A percentile compares a stretch with the other conserved stretches of the same genome.
These are phyloP conservation scores for Penicillium lividum DNA, from an alignment of 495 filamentous ascomycete genomes.

Conservation along the genomic window DNA sequence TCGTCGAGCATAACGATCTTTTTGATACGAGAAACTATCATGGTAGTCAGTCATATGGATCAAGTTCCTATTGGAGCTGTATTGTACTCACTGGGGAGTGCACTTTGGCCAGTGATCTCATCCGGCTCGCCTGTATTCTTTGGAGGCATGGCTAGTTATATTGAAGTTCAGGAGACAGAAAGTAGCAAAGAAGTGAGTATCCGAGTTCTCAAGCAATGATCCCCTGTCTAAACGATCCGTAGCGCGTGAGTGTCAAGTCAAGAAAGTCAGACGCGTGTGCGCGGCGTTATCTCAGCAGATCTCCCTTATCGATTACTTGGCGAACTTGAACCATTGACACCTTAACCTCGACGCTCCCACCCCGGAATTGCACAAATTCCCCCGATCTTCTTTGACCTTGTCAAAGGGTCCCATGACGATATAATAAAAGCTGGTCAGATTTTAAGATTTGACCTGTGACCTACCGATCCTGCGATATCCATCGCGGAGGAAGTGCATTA, in stretches of 20 bases:
- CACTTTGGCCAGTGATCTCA: slow-evolving; percentile 81
- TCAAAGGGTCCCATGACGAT: slow-evolving; percentile 1
- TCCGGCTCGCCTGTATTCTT: slow-evolving; percentile 79
- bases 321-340: slow-evolving; percentile 19
- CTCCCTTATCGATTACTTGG: slow-evolving; percentile 36
- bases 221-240: background rate
- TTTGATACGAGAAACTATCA: slow-evolving; percentile 82
- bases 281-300: slow-evolving; percentile 35
- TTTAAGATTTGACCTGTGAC: slow-evolving; percentile 3
- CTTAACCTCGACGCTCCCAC: slow-evolving; percentile 10
- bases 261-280: slow-evolving; percentile 28
- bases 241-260: slow-evolving; percentile 12
- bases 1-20: slow-evolving; percentile 89
- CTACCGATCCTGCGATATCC: slow-evolving; percentile 11
- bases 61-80: background rate
- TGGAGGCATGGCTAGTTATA: slow-evolving; percentile 69
- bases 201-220: background rate
- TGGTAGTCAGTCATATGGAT: slow-evolving; percentile 13
- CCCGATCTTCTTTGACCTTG: background rate
- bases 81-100: slow-evolving; percentile 73
- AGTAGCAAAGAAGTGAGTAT: background rate
- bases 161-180: background rate
- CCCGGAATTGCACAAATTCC: slow-evolving; percentile 8
- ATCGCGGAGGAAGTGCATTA: slow-evolving; percentile 21
- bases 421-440: slow-evolving; percentile 2